phyloP scores from a whole-genome alignment of 2,329 filamentous ascomycete genomes.

The Parascedosporium putredinis region DNA sequence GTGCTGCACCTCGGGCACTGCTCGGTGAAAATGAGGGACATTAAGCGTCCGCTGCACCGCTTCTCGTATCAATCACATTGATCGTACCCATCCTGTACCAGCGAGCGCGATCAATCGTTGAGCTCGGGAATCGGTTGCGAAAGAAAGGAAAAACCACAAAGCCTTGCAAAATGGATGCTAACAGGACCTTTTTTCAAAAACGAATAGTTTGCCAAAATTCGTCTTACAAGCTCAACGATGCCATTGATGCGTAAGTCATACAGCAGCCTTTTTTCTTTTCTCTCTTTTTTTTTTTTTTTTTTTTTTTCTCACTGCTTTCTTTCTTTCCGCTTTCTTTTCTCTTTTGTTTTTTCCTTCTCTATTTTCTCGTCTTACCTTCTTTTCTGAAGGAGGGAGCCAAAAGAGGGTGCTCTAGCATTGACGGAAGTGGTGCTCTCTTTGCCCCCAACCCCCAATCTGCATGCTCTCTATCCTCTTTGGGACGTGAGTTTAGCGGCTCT shows the following conservation, averaged over 20 bases:
- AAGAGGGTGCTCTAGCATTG: too few relatives aligned
- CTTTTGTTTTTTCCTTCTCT: conserved; percentile 2
- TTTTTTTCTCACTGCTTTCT: conserved; percentile 13
- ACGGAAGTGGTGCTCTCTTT: too few relatives aligned
- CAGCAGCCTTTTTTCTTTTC: conserved; percentile 7
- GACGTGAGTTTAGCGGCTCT: too few relatives aligned
- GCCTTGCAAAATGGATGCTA: background rate
- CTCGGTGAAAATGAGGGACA: conserved; percentile 6
- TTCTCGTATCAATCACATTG: background rate
- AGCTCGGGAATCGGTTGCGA: background rate
- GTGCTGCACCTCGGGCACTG: conserved; percentile 7
- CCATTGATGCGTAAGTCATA: conserved; percentile 45
- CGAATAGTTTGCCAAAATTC: conserved; percentile 33
- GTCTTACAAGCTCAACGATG: conserved; percentile 39
- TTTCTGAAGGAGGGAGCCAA: too few relatives aligned
- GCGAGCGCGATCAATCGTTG: background rate
- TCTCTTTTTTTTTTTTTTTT: conserved; percentile 12
- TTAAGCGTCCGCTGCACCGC: background rate
- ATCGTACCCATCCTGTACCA: background rate
- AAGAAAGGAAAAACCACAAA: background rate
- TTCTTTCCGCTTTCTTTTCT: conserved; percentile 8
- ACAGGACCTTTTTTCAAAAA: background rate
- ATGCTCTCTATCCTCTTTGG: too few relatives aligned
- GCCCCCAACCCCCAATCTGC: too few relatives aligned
- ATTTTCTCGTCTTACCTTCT: background rate